Evolutionary conservation across 2,329 filamentous ascomycete species (phyloP).

Genomic region (Aspergillus uvarum): DNA sequence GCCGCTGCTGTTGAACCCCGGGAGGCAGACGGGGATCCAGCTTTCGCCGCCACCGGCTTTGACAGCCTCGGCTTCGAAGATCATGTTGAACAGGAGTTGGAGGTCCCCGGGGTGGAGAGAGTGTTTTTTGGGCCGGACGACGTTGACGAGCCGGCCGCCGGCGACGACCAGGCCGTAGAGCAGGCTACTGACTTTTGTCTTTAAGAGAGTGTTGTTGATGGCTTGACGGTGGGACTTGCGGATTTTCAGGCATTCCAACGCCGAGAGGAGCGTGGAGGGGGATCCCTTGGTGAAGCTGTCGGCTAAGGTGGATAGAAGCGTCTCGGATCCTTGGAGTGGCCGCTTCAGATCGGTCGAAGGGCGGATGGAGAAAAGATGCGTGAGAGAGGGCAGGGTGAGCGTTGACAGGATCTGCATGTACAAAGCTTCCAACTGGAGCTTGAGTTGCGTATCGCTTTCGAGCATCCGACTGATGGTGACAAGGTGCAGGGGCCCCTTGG

Average conservation of each 20-base stretch:
- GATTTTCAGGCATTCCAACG: slow-evolving; percentile 88
- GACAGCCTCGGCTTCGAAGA: slow-evolving; percentile 91
- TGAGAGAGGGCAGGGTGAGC: slow-evolving; percentile 81
- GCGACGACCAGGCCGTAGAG: slow-evolving; percentile 94
- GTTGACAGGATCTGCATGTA: slow-evolving; percentile 99
- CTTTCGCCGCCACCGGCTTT: slow-evolving; percentile 93
- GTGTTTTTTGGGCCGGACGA: slow-evolving; percentile 89
- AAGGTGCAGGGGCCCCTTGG: slow-evolving; percentile 84
- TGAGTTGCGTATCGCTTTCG: slow-evolving; percentile 88
- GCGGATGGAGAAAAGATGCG: slow-evolving; percentile 81
- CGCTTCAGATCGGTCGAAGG: slow-evolving; percentile 92
- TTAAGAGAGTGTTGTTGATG: slow-evolving; percentile 86
- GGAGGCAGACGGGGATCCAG: slow-evolving; percentile 94
- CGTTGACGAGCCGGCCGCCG: slow-evolving; percentile 87
- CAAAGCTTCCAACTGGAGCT: slow-evolving; percentile 83
- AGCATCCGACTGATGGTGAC: slow-evolving; percentile 88
- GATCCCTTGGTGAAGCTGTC: slow-evolving; percentile 95
- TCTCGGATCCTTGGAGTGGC: slow-evolving; percentile 87
- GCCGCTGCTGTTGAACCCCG: slow-evolving; percentile 93
- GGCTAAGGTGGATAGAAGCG: slow-evolving; percentile 83
- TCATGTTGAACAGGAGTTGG: slow-evolving; percentile 98
- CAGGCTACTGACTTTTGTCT: slow-evolving; percentile 71
- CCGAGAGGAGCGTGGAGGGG: slow-evolving; percentile 80
- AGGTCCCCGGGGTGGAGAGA: slow-evolving; percentile 93
- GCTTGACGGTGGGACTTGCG: slow-evolving; percentile 80